phyloP scores from a whole-genome alignment of 176 grass and related monocot species.

The Luzula sylvatica region DNA sequence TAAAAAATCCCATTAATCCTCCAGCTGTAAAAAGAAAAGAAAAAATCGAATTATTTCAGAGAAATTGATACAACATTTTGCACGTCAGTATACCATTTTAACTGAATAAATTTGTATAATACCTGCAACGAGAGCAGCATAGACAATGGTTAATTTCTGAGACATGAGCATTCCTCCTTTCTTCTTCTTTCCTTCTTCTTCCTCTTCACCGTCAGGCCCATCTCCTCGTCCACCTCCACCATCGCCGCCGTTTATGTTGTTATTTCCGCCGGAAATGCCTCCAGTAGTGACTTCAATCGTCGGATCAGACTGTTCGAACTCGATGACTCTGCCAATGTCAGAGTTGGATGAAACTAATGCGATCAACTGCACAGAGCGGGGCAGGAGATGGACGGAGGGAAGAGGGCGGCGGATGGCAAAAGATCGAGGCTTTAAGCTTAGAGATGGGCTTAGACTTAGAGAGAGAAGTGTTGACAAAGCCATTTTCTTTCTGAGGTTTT shows the following conservation, averaged over 20 bases:
- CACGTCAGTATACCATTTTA: neutral
- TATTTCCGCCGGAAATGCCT: conserved; percentile 20
- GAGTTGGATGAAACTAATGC: conserved; percentile 13
- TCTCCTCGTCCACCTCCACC: conserved; percentile 7
- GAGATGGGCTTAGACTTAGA: conserved; percentile 1
- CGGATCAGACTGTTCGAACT: conserved; percentile 23
- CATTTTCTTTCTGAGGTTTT: too few species aligned
- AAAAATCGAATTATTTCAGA: neutral
- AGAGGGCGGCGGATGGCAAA: conserved; percentile 21
- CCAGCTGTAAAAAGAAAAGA: conserved; percentile 33
- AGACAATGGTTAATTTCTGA: conserved; percentile 81
- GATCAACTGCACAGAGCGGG: conserved; percentile 15
- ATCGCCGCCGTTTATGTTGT: conserved; percentile 4
- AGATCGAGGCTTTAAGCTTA: conserved; percentile 10
- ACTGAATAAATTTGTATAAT: conserved; percentile 1
- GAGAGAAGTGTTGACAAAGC: neutral
- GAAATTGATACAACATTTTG: neutral
- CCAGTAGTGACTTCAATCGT: neutral
- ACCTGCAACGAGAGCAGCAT: conserved; percentile 86
- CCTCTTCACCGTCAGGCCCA: conserved; percentile 5
- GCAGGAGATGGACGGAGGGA: neutral
- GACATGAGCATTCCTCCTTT: conserved; percentile 59
- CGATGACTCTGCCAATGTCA: conserved; percentile 17
- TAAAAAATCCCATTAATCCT: conserved; percentile 64
- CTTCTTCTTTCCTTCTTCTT: conserved; percentile 26